Base-by-base conservation (phyloP, 2,329 filamentous ascomycete species). In the Cryphonectria radicalis region DNA sequence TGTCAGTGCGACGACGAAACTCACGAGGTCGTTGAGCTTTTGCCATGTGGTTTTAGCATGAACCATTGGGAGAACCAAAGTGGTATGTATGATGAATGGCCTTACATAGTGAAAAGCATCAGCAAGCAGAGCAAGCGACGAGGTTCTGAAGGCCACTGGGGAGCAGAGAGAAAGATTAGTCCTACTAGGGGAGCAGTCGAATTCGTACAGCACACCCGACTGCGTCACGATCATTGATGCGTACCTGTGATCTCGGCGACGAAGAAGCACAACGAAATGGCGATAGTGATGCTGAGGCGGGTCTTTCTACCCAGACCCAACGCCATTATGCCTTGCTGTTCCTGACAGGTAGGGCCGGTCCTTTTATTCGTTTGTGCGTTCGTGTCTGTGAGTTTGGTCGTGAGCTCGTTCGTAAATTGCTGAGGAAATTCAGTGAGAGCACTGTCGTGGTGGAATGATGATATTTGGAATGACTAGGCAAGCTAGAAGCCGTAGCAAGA, bases 41-140 rank as follows among this genome's bases (percentile, higher is more conserved):
- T 4, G 11, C 40, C 37, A 17, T 32, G 22, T 66, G 17, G 6
- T 40, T 13, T 68, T 25, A 70, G 19, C 32, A 46, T 50, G 17
- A 5, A 17, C 13, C 4, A 19, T 4, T 17, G 19, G 4, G n/a
- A 22, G 28, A 40, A 22, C 3, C 4, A 2, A 40, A 11, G 46
- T 50, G 46, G 46, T 50, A 28, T 28, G 2, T 28, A 28, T 6
- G 22, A n/a, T 63, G 67, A 65, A 46, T 37, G 53, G 55, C 77
- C 87, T 73, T 81, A 92, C 90, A 77, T 93, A 93, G 78, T 94
- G 92, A 75, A 94, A 94, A 0, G 93, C 91, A 83, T 95, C 92
- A 40, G 92, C 92, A 37, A 94, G 83, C 2, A 95, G 83, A 0
- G 91, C 91, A 14, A 95, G 83, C 0, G 92, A 94, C 67, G 85